phyloP scores from a whole-genome alignment of 345 rosid species.

The Psidium friedrichsthalianum region DNA sequence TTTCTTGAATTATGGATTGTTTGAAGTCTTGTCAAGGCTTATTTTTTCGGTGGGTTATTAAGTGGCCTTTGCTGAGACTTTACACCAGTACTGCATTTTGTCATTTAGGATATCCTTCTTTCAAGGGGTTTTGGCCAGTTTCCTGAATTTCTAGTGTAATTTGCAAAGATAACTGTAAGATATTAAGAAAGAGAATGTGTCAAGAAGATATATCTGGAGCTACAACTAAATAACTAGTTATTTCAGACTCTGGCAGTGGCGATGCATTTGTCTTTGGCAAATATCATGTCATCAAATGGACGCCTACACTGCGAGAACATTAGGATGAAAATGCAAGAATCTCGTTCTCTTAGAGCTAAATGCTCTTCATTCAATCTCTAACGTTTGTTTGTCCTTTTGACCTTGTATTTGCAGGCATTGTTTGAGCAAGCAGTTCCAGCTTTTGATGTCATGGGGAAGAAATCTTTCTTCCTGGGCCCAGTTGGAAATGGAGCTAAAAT shows the following conservation, averaged over 20 bases:
- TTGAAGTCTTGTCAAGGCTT: neutral
- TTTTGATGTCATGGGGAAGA: slow-evolving; percentile 77
- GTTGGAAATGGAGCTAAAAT: slow-evolving; percentile 94
- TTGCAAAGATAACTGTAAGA: neutral
- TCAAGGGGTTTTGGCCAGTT: neutral
- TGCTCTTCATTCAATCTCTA: neutral
- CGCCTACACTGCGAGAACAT: neutral
- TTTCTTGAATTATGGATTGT: neutral
- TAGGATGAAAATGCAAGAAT: neutral
- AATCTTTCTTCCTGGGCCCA: slow-evolving; percentile 75
- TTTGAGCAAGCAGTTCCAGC: slow-evolving; percentile 76
- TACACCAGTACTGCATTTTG: neutral
- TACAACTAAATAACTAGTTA: neutral
- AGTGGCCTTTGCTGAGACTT: neutral
- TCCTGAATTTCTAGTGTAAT: neutral
- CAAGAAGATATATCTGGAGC: neutral
- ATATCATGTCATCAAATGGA: neutral
- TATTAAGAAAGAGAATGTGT: neutral
- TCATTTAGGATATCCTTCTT: neutral
- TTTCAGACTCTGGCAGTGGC: neutral
- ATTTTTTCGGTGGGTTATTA: neutral
- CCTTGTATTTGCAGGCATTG: slow-evolving; percentile 27
- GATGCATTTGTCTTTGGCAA: neutral
- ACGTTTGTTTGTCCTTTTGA: neutral
- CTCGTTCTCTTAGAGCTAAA: neutral